Evolutionary conservation across 306 rosid species (phyloP).

Genomic region (Hippophae gyantsensis): DNA sequence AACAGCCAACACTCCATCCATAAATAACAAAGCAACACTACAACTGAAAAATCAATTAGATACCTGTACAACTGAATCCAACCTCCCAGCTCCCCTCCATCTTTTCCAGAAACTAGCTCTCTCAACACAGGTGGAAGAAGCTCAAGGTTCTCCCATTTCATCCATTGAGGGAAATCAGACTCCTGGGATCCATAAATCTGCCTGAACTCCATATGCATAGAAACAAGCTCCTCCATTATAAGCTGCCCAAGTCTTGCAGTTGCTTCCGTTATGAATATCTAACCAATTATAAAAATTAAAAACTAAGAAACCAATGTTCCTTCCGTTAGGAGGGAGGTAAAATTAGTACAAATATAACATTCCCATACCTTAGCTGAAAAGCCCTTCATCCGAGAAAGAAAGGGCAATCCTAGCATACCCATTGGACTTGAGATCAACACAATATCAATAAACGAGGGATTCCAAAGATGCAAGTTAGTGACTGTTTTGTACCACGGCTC

Average conservation of each 20-base stretch:
- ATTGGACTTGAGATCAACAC: constrained; percentile 76
- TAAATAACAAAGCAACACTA: neutral
- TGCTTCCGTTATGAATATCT: constrained; percentile 78
- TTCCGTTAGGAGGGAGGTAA: neutral
- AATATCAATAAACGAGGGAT: constrained; percentile 52
- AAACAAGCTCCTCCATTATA: constrained; percentile 85
- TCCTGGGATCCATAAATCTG: constrained; percentile 64
- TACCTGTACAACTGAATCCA: constrained; percentile 89
- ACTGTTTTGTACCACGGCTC: constrained; percentile 60
- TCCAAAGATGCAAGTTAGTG: constrained; percentile 51
- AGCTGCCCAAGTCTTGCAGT: constrained; percentile 65
- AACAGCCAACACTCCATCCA: neutral
- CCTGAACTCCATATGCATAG: constrained; percentile 66
- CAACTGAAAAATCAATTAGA: constrained; percentile 8
- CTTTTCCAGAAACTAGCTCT: constrained; percentile 59
- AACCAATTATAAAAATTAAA: constrained; percentile 18
- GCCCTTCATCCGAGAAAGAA: constrained; percentile 58
- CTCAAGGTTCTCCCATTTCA: constrained; percentile 56
- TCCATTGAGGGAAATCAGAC: constrained; percentile 47
- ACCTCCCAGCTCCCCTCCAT: constrained; percentile 53
- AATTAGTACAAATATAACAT: neutral
- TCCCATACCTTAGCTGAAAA: constrained; percentile 48
- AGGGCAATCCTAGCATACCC: constrained; percentile 81
- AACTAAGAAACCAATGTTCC: constrained; percentile 7
- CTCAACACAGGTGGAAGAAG: constrained; percentile 43